Conservation (phyloP, 2,329 filamentous ascomycete genomes). For the Rutstroemia sydowiana region DNA sequence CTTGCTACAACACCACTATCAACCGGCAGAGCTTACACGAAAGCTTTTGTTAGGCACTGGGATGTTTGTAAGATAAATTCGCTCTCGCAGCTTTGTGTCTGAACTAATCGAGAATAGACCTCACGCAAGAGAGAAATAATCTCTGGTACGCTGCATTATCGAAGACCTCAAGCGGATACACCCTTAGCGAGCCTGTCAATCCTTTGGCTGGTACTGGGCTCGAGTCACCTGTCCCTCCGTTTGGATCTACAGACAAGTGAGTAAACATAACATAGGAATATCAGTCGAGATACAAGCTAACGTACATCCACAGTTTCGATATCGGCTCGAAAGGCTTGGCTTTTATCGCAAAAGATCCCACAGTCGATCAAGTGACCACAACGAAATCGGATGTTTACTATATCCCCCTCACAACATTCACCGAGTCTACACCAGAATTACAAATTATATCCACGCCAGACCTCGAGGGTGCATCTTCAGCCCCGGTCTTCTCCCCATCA, state of each 20-base stretch:
- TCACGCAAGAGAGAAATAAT: conserved; percentile 19
- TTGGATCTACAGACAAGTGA: conserved; percentile 18
- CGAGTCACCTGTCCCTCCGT: conserved; percentile 20
- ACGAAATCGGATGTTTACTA: conserved; percentile 22
- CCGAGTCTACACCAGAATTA: conserved; percentile 10
- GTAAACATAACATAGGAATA: background rate
- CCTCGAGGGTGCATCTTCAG: conserved; percentile 19
- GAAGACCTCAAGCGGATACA: conserved; percentile 13
- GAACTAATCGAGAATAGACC: conserved; percentile 9
- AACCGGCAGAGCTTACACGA: conserved; percentile 17
- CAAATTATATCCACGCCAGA: conserved; percentile 16
- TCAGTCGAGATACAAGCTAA: background rate
- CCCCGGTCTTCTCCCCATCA: conserved; percentile 60
- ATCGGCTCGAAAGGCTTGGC: conserved; percentile 17
- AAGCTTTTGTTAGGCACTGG: conserved; percentile 23
- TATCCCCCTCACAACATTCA: conserved; percentile 20
- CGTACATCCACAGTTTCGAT: conserved; percentile 15
- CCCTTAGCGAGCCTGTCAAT: conserved; percentile 22
- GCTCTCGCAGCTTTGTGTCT: background rate
- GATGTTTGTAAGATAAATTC: conserved; percentile 18
- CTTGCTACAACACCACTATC: conserved; percentile 15
- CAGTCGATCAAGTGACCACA: conserved; percentile 17
- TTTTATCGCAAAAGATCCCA: conserved; percentile 20
- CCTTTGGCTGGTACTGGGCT: conserved; percentile 21
- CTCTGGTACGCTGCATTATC: conserved; percentile 23